Percentiles rank a stretch among this genome's conserved stretches.
These are phyloP conservation scores for Heterobasidion annosum DNA, from an alignment of 1,284 basidiomycete genomes.

Conservation along the genomic window DNA sequence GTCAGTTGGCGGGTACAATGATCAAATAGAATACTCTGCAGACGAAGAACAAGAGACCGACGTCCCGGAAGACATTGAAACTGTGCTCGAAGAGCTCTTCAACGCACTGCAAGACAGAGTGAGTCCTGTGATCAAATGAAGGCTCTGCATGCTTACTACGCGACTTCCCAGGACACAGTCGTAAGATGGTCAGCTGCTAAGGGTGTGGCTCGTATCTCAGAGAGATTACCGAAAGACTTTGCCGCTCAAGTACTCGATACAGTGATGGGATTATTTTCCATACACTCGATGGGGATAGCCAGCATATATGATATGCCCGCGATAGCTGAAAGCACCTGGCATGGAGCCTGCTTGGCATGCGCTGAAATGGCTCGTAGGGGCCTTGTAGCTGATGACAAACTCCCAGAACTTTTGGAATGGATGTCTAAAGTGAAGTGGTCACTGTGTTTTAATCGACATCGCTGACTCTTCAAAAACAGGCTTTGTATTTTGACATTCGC, in stretches of 20 bases:
- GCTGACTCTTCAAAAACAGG: conserved; percentile 35
- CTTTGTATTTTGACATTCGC: conserved; percentile 86
- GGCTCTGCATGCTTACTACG: neutral
- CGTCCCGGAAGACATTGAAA: conserved; percentile 76
- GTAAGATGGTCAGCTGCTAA: conserved; percentile 96
- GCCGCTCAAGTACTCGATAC: conserved; percentile 76
- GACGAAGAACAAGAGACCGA: conserved; percentile 50
- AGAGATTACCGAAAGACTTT: conserved; percentile 71
- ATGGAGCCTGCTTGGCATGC: conserved; percentile 88
- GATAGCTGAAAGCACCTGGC: conserved; percentile 83
- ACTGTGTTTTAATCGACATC: conserved; percentile 8
- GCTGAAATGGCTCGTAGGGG: conserved; percentile 88
- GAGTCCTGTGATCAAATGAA: conserved; percentile 7
- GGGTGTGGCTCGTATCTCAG: conserved; percentile 80
- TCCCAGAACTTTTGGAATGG: conserved; percentile 67
- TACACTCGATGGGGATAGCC: conserved; percentile 54
- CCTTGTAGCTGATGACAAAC: conserved; percentile 48
- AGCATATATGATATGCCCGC: conserved; percentile 66
- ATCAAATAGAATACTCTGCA: neutral
- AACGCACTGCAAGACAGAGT: conserved; percentile 79
- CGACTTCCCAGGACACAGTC: conserved; percentile 68
- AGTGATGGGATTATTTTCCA: conserved; percentile 59
- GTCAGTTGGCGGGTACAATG: neutral
- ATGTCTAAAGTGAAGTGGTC: conserved; percentile 55
- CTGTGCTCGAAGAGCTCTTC: conserved; percentile 69